phyloP scores from a whole-genome alignment of 2,329 filamentous ascomycete species.

The Ciborinia camelliae region DNA sequence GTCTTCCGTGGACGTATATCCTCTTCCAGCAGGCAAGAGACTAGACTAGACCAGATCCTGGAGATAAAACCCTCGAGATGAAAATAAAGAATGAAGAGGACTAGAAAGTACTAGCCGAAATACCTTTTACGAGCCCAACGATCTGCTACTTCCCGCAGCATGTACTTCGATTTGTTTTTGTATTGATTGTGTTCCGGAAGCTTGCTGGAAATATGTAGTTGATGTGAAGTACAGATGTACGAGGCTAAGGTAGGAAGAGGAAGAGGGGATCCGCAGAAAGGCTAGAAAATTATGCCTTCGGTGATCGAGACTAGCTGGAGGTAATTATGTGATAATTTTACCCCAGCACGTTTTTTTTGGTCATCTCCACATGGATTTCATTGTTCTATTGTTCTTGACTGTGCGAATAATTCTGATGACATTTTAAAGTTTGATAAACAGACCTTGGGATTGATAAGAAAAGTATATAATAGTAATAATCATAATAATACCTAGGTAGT shows the following conservation, averaged over 20 bases:
- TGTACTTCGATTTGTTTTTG: conserved; percentile 40
- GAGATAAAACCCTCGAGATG: not conserved
- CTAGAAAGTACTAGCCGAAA: conserved; percentile 39
- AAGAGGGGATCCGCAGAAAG: not conserved
- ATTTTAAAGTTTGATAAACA: not conserved
- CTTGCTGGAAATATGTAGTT: not conserved
- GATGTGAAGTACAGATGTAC: not conserved
- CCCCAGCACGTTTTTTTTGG: not conserved
- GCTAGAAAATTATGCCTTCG: conserved; percentile 1
- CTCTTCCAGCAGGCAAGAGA: conserved; percentile 7
- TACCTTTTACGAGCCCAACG: conserved; percentile 47
- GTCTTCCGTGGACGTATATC: conserved; percentile 9
- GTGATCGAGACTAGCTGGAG: not conserved
- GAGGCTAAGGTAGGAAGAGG: not conserved
- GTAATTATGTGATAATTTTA: too few relatives aligned
- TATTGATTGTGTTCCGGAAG: conserved; percentile 3
- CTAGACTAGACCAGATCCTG: conserved; percentile 8
- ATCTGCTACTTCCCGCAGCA: conserved; percentile 53
- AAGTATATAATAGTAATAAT: not conserved
- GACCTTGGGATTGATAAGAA: not conserved
- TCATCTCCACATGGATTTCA: not conserved
- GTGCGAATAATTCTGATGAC: not conserved
- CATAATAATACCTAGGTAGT: not conserved
- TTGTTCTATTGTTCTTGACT: not conserved
- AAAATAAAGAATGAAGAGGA: conserved; percentile 17